A percentile compares a stretch with the other conserved stretches of the same genome.
Evolutionary conservation across 2,329 filamentous ascomycete genomes (phyloP).

Genomic region (Aspergillus tanneri): DNA sequence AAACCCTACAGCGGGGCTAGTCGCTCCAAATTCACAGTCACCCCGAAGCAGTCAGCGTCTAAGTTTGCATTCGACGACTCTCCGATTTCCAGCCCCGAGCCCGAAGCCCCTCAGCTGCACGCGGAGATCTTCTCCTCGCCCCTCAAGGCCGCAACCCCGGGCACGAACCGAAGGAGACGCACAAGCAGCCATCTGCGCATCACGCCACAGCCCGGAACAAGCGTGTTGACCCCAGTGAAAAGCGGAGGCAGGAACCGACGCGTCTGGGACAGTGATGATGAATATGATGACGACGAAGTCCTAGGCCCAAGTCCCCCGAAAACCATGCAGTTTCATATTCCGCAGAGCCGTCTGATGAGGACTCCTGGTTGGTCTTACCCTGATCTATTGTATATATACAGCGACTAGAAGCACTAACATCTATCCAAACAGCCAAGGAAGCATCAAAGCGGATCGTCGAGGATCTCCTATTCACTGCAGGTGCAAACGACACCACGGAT

Average conservation of each 20-base stretch:
- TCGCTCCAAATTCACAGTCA: constrained; percentile 34
- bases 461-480: constrained; percentile 48
- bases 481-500: constrained; percentile 41
- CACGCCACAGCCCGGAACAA: constrained; percentile 73
- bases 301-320: constrained; percentile 85
- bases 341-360: constrained; percentile 49
- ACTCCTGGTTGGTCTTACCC: constrained; percentile 44
- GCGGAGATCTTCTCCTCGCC: constrained; percentile 84
- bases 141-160: constrained; percentile 46
- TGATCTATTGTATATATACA: background rate
- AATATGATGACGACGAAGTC: constrained; percentile 58
- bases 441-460: constrained; percentile 51
- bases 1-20: constrained; percentile 36
- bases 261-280: constrained; percentile 72
- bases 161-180: constrained; percentile 44
- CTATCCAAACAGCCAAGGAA: constrained; percentile 46
- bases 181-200: constrained; percentile 38
- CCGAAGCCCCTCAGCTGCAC: constrained; percentile 76
- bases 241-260: constrained; percentile 38
- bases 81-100: constrained; percentile 71
- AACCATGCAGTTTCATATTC: constrained; percentile 56
- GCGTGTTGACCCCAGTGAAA: constrained; percentile 72
- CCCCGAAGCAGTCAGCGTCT: constrained; percentile 30
- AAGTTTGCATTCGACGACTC: constrained; percentile 44
- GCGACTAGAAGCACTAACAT: background rate